These are phyloP conservation scores for Sphaerulina vaccinii DNA, from an alignment of 2,329 filamentous ascomycete genomes.

Conservation along the genomic window DNA sequence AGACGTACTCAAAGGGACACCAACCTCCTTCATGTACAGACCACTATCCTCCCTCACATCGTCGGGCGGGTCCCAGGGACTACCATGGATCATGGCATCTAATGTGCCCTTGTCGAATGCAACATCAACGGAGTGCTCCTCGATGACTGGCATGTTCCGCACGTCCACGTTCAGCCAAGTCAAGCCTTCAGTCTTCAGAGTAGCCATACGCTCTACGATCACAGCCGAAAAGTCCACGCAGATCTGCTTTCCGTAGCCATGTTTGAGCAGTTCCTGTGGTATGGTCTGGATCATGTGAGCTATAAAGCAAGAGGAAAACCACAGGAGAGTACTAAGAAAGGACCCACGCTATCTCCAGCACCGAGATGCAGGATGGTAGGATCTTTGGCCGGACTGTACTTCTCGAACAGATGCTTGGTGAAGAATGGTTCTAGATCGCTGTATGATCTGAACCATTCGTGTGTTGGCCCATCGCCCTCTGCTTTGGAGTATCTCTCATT, in stretches of 20 bases:
- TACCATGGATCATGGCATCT: slow-evolving; percentile 38
- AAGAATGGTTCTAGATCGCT: slow-evolving; percentile 51
- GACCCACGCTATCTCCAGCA: slow-evolving; percentile 56
- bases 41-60: slow-evolving; percentile 32
- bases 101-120: slow-evolving; percentile 49
- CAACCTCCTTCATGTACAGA: slow-evolving; percentile 28
- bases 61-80: slow-evolving; percentile 34
- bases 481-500: slow-evolving; percentile 30
- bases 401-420: slow-evolving; percentile 43
- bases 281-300: slow-evolving; percentile 45
- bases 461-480: slow-evolving; percentile 42
- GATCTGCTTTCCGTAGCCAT: slow-evolving; percentile 53
- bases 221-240: slow-evolving; percentile 58
- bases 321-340: not conserved
- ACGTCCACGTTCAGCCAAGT: slow-evolving; percentile 55
- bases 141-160: slow-evolving; percentile 48
- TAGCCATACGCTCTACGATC: slow-evolving; percentile 54
- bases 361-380: slow-evolving; percentile 57
- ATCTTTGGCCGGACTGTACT: slow-evolving; percentile 32
- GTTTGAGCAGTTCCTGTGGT: slow-evolving; percentile 46
- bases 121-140: slow-evolving; percentile 49
- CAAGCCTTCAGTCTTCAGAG: slow-evolving; percentile 47
- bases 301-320: not conserved
- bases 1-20: too few species aligned
- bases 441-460: slow-evolving; percentile 58